Evolutionary conservation across 805 yeast genomes (phyloP).

Genomic region (Candida ascalaphidarum): DNA sequence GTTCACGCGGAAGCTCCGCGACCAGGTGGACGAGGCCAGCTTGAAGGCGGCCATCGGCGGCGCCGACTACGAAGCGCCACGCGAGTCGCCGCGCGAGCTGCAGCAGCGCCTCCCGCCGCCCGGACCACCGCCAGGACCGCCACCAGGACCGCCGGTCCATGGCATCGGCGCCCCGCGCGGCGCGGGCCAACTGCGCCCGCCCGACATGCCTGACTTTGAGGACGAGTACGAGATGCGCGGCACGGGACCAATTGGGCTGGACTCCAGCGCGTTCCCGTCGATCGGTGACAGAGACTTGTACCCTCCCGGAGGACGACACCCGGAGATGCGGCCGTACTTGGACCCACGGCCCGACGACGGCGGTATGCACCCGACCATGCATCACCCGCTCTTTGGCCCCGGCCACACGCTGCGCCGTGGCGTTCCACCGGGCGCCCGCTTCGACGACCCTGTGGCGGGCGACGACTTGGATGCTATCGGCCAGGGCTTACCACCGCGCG

Average conservation of each 20-base stretch:
- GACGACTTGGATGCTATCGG: constrained; percentile 37
- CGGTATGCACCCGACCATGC: constrained; percentile 47
- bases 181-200: not conserved
- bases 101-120: too few relatives aligned
- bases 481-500: constrained; percentile 38
- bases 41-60: too few relatives aligned
- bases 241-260: constrained; percentile 1
- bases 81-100: too few relatives aligned
- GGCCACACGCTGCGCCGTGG: constrained; percentile 19
- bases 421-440: constrained; percentile 41
- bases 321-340: constrained; percentile 31
- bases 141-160: too few relatives aligned
- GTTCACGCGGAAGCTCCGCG: constrained; percentile 8
- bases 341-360: constrained; percentile 35
- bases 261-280: constrained; percentile 11
- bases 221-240: constrained; percentile 38
- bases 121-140: too few relatives aligned
- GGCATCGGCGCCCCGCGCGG: too few relatives aligned
- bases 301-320: constrained; percentile 37
- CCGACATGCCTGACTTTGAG: constrained; percentile 44
- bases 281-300: constrained; percentile 46
- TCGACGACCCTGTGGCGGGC: constrained; percentile 38
- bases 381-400: constrained; percentile 44
- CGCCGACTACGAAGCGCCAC: too few relatives aligned
- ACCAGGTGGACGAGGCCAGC: too few relatives aligned